Evolutionary conservation across 768 basidiomycete species (phyloP), one percentile per base, ranked within the genome.

Genomic region (Russula sp.): DNA sequence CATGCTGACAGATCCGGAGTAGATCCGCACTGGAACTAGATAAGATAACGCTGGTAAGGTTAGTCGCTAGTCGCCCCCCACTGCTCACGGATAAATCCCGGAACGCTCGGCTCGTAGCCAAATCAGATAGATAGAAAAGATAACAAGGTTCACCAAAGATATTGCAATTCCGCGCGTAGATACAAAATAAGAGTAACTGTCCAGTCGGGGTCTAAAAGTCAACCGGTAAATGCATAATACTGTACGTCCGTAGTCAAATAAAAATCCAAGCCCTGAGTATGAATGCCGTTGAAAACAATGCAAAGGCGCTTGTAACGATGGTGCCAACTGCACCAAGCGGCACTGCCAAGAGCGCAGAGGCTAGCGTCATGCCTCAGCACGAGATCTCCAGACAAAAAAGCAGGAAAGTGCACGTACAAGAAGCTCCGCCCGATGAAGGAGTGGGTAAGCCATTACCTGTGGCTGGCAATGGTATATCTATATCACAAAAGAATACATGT

Each of bases 171-270:
- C 47, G 22, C 32, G 32, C 18, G 31, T 31, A 51, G 31, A 32
- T 9, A 8, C 34, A 51, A n/a, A 34, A 9, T 16, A 16, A 34
- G 32, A 20, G 13, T 13, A 6, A 50, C 2, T 18, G 55, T 63
- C 84, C 45, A 2, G 22, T 48, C 13, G 22, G 10, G 10, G 22
- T 4, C 13, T 22, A 48, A 22, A 20, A 48, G 22, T 22, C 47
- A 48, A 27, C 27, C 9, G 45, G 13, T 20, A 45, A 13, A 2
- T 16, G 34, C 34, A n/a, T 37, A 27, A 27, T 6, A n/a, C n/a
- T n/a, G n/a, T n/a, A 40, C 47, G 32, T 45, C 14, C 44, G 3
- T 35, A 13, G 32, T 37, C 7, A 57, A 34, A 57, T 35, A 34
- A 20, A 5, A 47, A 20, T 14, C 37, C 56, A 57, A 48, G 56